Base-by-base conservation (phyloP, 1,284 basidiomycete genomes). In the Apiotrichum domesticum region DNA sequence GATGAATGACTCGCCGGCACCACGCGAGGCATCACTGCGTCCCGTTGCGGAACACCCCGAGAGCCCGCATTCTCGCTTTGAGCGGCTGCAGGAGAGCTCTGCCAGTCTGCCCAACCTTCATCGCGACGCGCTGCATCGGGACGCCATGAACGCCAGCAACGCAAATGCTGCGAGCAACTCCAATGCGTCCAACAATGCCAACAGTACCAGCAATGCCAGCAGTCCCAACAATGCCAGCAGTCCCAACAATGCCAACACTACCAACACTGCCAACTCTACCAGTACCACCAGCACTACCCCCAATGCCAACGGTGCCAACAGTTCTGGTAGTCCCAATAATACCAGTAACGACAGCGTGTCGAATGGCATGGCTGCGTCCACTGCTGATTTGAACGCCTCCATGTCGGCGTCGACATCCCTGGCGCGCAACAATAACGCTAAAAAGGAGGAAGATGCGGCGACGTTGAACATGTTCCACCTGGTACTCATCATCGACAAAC, bases 401-500 rank as follows among this genome's bases (percentile, higher is more conserved):
- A 29, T 29, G 29, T 29, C 29, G 29, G 29, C 29, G 29, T 10
- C 42, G 29, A 4, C 14, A 10, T 3, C 40, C 32, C 15, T 15
- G 6, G 41, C n/a, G 13, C 41, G 41, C 11, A 11, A 13, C 41
- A 39, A 14, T 39, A 14, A 9, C 10, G 37, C 37, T 21, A 45
- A 46, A 32, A 54, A 54, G 53, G 35, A 34, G 43, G 63, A 70
- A 40, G 69, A 61, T 50, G 62, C 63, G 6, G 79, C 83, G 0
- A 84, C 84, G 14, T 78, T 94, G 50, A 82, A 86, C 66, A 87
- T 85, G 55, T 95, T 96, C 74, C 90, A 95, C 74, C 80, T 96
- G 58, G 88, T 92, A 8, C 77, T 95, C 55, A 88, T 95, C 8
- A 79, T 94, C 50, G 92, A 96, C 74, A 81, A 89, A 35, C 91